A percentile compares a stretch with the other conserved stretches of the same genome.
These are phyloP conservation scores for Prunus padus DNA, from an alignment of 306 rosid species.

Conservation along the genomic window DNA sequence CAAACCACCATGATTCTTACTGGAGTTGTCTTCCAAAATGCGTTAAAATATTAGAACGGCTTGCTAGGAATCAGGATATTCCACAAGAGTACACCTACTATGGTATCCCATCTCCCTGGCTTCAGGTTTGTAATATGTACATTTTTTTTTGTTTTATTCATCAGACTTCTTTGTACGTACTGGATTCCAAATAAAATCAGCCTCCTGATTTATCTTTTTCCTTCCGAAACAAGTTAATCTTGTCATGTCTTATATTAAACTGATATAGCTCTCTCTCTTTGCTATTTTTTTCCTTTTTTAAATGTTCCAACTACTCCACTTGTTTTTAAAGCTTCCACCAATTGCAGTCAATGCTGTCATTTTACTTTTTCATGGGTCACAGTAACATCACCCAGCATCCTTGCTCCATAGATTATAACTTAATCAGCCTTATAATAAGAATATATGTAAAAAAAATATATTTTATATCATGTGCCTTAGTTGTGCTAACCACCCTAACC, in stretches of 20 bases:
- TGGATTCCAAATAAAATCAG: constrained; percentile 14
- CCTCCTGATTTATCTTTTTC: background rate
- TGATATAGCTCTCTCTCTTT: background rate
- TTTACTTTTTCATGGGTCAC: background rate
- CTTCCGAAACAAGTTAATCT: background rate
- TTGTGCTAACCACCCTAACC: background rate
- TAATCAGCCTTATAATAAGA: background rate
- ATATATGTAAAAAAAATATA: background rate
- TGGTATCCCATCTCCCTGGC: constrained; percentile 99
- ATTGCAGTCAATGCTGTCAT: background rate
- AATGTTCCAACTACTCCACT: background rate
- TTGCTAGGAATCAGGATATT: constrained; percentile 95
- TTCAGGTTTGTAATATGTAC: constrained; percentile 72
- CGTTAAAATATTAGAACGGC: constrained; percentile 87
- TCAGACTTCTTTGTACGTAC: constrained; percentile 17
- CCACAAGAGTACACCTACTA: constrained; percentile 98
- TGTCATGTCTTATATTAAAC: background rate
- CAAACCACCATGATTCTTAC: constrained; percentile 84
- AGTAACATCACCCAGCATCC: background rate
- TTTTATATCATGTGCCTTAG: background rate
- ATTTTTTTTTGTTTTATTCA: constrained; percentile 2
- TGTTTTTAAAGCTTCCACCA: background rate
- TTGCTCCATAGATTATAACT: background rate
- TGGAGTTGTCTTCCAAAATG: constrained; percentile 99
- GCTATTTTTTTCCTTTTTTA: background rate